Evolutionary conservation across 805 yeast species (phyloP), one percentile per base, ranked within the genome.

Genomic region (Yarrowia keelungensis): DNA sequence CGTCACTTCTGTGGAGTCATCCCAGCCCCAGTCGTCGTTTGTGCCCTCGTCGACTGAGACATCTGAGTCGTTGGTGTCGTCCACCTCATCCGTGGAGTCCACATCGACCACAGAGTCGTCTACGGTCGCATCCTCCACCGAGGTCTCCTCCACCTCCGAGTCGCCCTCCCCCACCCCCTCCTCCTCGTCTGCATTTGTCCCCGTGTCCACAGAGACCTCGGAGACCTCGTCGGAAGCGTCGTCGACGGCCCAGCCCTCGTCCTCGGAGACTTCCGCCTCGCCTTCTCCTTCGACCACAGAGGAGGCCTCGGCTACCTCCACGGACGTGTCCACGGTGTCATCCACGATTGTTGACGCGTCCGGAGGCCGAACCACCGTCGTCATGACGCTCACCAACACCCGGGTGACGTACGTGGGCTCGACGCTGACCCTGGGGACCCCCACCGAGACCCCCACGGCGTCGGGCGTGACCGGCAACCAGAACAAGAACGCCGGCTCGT

Each of bases 321-420:
- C 58, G 16, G 43, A 38, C 11, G 45, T 8, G 26, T 14, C 62
- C 46, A 43, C 45, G 15, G 51, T 59, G 19, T 16, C 41, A 22
- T 59, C 65, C 41, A 43, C 65, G 32, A 4, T 59, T 14, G 22
- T 59, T 14, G 51, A 59, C 51, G 51, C 51, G 16, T 16, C 50
- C 15, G 65, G 65, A 14, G 65, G 65, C 16, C 42, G 51, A 45
- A 59, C 65, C 65, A 59, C 65, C 50, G 12, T 59, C 35, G 9
- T 59, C 65, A 45, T 16, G 65, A 59, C 65, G 32, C 35, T 32
- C 35, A 59, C 51, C 26, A 59, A 59, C 65, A 59, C 65, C 8
- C 26, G 26, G 15, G 51, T 59, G n/a, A 43, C 65, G 12, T 59
- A 45, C 42, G 65, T 45, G 19, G 51, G 19, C 14, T 32, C 42